phyloP scores from a whole-genome alignment of 768 basidiomycete genomes.

The Boletus rex-veris region DNA sequence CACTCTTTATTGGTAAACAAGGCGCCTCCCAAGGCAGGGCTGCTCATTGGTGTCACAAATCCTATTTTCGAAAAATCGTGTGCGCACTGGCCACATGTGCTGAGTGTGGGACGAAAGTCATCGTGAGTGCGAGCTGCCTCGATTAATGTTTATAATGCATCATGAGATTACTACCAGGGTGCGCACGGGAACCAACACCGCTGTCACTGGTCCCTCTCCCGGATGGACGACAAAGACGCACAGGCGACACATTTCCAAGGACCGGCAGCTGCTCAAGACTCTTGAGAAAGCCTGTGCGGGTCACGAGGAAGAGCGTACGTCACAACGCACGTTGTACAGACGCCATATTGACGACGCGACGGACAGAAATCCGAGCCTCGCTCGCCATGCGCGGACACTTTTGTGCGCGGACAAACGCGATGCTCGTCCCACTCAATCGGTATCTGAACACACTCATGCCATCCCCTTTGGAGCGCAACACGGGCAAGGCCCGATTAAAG shows the following conservation, averaged over 20 bases:
- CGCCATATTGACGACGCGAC: background rate
- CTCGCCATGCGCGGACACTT: constrained; percentile 77
- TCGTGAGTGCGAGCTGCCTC: constrained; percentile 34
- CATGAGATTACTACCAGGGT: background rate
- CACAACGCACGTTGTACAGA: background rate
- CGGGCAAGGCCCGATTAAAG: constrained; percentile 44
- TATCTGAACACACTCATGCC: constrained; percentile 90
- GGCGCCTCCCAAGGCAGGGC: constrained; percentile 71
- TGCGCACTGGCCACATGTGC: constrained; percentile 80
- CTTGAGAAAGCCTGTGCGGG: constrained; percentile 60
- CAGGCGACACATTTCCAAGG: constrained; percentile 82
- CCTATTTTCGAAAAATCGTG: constrained; percentile 80
- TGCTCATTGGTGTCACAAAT: constrained; percentile 83
- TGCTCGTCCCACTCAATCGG: constrained; percentile 86
- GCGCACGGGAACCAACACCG: constrained; percentile 1
- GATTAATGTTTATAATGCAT: background rate
- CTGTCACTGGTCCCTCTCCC: constrained; percentile 49
- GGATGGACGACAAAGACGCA: constrained; percentile 81
- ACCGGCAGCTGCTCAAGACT: constrained; percentile 66
- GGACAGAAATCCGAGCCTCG: constrained; percentile 57
- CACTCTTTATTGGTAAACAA: constrained; percentile 72
- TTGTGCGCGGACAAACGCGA: constrained; percentile 75
- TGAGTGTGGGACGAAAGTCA: constrained; percentile 59
- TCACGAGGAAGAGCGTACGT: constrained; percentile 51
- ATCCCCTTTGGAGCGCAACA: constrained; percentile 46